phyloP scores from a whole-genome alignment of 805 yeast species.

The Hanseniaspora hatyaiensis region DNA sequence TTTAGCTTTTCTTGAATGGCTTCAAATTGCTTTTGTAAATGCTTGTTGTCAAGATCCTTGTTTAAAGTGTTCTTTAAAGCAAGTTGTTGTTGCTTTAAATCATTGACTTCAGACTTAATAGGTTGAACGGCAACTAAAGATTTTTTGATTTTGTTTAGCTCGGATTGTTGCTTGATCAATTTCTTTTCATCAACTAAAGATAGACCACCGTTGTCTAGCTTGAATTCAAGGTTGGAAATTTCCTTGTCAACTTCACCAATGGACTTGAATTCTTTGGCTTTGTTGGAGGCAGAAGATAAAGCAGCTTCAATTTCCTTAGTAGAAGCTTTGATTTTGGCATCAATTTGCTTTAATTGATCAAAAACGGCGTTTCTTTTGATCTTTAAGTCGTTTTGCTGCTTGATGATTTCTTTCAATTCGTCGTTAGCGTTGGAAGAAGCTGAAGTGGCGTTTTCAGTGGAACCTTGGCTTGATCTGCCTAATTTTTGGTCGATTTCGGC shows the following conservation, averaged over 20 bases:
- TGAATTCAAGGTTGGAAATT: conserved; percentile 53
- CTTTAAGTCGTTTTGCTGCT: conserved; percentile 39
- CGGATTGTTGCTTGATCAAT: conserved; percentile 70
- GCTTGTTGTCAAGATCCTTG: conserved; percentile 42
- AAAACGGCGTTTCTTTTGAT: conserved; percentile 35
- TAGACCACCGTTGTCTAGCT: conserved; percentile 66
- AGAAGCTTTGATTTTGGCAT: conserved; percentile 60
- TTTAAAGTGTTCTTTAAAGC: conserved; percentile 60
- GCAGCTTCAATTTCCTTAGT: conserved; percentile 56
- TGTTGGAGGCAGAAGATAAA: conserved; percentile 27
- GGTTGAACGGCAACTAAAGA: conserved; percentile 64
- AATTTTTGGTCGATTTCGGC: conserved; percentile 47
- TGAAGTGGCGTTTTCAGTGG: no score
- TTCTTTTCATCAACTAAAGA: conserved; percentile 85
- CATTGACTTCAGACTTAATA: conserved; percentile 67
- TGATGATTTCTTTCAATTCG: conserved; percentile 37
- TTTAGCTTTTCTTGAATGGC: conserved; percentile 57
- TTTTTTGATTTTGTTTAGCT: conserved; percentile 68
- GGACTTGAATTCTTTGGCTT: conserved; percentile 53
- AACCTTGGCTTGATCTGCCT: no score
- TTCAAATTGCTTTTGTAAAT: conserved; percentile 58
- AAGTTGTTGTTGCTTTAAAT: conserved; percentile 61
- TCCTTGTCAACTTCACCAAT: conserved; percentile 59
- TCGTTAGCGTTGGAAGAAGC: no score
- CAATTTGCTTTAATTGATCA: conserved; percentile 62